Percentiles rank a stretch among this genome's conserved stretches.
phyloP scores from a whole-genome alignment of 441 rosid species.

The Dalechampia spathulata region DNA sequence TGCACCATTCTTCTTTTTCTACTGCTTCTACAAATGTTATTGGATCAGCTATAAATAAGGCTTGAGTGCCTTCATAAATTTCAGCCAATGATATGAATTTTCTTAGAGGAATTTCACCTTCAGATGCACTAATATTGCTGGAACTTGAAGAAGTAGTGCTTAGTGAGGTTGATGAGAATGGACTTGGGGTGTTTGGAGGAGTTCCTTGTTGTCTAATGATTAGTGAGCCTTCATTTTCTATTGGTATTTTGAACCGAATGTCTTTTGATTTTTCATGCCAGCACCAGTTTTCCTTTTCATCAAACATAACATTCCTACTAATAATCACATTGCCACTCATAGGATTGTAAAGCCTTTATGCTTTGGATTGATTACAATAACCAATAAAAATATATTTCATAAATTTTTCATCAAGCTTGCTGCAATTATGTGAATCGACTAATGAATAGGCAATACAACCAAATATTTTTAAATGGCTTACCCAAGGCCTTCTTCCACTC shows the following conservation, averaged over 20 bases:
- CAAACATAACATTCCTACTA: no score
- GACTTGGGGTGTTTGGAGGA: neutral
- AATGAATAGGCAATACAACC: neutral
- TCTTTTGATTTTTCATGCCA: neutral
- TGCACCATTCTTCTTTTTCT: neutral
- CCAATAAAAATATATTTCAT: neutral
- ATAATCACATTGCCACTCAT: neutral
- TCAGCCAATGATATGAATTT: neutral
- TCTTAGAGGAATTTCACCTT: neutral
- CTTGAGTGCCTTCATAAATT: no score
- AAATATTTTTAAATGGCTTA: neutral
- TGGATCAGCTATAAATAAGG: neutral
- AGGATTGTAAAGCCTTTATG: neutral
- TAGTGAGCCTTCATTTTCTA: neutral
- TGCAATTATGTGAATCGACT: neutral
- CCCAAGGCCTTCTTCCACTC: neutral
- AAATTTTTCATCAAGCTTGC: neutral
- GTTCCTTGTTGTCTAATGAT: no score
- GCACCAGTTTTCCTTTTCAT: no score
- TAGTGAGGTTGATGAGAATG: neutral
- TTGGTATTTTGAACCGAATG: neutral
- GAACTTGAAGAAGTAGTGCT: no score
- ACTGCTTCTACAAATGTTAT: neutral
- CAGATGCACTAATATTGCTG: neutral
- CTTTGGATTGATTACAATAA: neutral